Evolutionary conservation across 106 monocot species (phyloP).

Genomic region (Phalaenopsis equestris): DNA sequence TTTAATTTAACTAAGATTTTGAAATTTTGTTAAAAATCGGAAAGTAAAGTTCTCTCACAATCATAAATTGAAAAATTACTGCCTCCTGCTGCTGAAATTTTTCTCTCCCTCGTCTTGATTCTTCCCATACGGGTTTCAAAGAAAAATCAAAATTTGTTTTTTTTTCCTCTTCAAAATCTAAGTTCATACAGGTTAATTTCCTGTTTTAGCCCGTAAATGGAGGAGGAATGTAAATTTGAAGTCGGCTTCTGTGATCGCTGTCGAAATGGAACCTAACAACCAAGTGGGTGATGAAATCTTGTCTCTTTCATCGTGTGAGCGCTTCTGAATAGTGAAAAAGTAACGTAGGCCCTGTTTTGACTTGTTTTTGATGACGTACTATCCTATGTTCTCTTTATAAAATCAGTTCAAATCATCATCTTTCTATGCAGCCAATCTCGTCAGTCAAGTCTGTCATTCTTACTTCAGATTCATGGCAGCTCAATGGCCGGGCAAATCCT

Average conservation of each 20-base stretch:
- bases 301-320: background rate
- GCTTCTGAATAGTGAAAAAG: background rate
- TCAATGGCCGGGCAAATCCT: background rate
- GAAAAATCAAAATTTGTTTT: background rate
- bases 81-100: background rate
- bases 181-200: background rate
- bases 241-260: constrained; percentile 1
- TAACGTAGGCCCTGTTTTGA: background rate
- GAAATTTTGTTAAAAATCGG: no score
- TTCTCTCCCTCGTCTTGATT: background rate
- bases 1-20: no score
- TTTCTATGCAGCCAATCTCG: background rate
- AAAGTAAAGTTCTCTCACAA: no score
- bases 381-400: background rate
- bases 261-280: no score
- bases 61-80: background rate
- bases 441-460: background rate
- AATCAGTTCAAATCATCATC: background rate
- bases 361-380: background rate
- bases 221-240: background rate
- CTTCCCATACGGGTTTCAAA: background rate
- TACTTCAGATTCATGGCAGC: constrained; percentile 6
- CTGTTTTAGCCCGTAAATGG: background rate
- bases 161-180: background rate
- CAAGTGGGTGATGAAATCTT: background rate